Base-by-base conservation (phyloP, 345 rosid genomes). In the Lenwebbia sp. region DNA sequence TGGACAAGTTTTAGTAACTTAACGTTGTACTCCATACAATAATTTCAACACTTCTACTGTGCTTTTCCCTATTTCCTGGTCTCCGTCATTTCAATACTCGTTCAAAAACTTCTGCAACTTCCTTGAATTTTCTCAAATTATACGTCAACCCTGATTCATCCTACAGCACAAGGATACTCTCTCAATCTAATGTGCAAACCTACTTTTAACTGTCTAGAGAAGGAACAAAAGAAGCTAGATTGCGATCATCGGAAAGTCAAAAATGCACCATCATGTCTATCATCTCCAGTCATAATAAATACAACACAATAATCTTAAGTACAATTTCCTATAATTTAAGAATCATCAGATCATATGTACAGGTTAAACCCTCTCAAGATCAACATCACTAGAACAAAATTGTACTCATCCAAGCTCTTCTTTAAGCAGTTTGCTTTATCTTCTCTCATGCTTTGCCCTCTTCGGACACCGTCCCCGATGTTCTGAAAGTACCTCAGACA, bases 401-500 rank as follows among this genome's bases (percentile, higher is more conserved):
- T 62, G 75, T 65, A 30, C 76, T 33, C 44, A 65, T 23, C 76
- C 12, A 1, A 65, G 33, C 41, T 65, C 76, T 15, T 7, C 76
- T 65, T 65, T 30, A 65, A 65, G 76, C 76, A 33, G 76, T 47
- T 55, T 54, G 74, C 81, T 84, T 78, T 87, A 84, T 86, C 54
- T 85, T 84, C 84, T 87, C 14, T 84, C 90, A 65, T 21, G 89
- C 84, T 88, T 88, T 75, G 54, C 8, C 85, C 60, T 90, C 85
- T 86, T 54, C 22, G 86, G 90, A 54, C 89, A 91, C 10, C 91
- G 92, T 83, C 92, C 89, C 37, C 5, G 85, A 57, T 89, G 90
- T 49, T 87, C 91, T 83, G 92, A 88, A 28, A 58, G 86, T 57
- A 88, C 92, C 87, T 96, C 96, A 9, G 57, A 56, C 17, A 87